These are phyloP conservation scores for Scedosporium apiospermum DNA, from an alignment of 2,329 filamentous ascomycete genomes.

Conservation along the genomic window DNA sequence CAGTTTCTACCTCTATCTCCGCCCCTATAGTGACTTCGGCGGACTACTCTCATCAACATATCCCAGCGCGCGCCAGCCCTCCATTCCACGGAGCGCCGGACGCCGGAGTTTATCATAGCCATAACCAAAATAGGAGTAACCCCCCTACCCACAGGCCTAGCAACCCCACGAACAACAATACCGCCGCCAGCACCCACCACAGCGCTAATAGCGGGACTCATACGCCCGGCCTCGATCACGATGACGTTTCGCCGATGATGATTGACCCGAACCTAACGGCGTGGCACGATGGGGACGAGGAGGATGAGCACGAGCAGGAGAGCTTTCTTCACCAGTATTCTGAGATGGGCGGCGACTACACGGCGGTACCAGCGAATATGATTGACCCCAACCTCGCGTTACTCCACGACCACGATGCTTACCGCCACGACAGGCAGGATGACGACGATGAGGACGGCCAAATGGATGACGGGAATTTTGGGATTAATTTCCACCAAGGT, in stretches of 20 bases:
- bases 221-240: neutral
- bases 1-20: neutral
- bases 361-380: neutral
- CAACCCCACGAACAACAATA: neutral
- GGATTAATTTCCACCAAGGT: slow-evolving; percentile 3
- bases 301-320: slow-evolving; percentile 3
- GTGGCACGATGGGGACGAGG: slow-evolving; percentile 1
- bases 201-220: neutral
- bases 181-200: neutral
- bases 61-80: neutral
- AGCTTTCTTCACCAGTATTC: slow-evolving; percentile 7
- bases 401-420: slow-evolving; percentile 2
- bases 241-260: slow-evolving; percentile 4
- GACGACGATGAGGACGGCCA: slow-evolving; percentile 4
- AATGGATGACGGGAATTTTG: slow-evolving; percentile 1
- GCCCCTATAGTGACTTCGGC: neutral
- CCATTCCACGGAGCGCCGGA: neutral
- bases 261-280: slow-evolving; percentile 3
- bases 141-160: neutral
- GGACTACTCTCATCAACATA: neutral
- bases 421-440: slow-evolving; percentile 2
- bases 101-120: neutral
- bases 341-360: slow-evolving; percentile 5
- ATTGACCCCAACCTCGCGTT: slow-evolving; percentile 4
- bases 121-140: neutral